Evolutionary conservation across 2,329 filamentous ascomycete species (phyloP), one percentile per base, ranked within the genome.

Genomic region (Exophiala calicioides): DNA sequence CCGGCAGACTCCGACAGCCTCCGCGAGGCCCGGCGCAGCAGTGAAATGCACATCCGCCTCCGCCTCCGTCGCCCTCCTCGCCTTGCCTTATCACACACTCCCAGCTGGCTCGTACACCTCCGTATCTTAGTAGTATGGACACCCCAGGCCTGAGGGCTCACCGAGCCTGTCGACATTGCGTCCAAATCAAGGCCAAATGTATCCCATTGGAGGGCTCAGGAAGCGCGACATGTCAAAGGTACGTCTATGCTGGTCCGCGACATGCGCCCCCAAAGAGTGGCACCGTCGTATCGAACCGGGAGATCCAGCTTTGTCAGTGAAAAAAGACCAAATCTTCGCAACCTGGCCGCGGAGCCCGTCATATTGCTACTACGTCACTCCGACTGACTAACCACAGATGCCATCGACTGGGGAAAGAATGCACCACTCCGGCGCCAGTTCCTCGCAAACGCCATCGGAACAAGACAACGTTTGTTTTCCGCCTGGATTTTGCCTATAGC

Each of bases 111-210:
- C n/a, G n/a, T n/a, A n/a, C n/a, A n/a, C n/a, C n/a, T n/a, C n/a
- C n/a, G n/a, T n/a, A n/a, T n/a, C n/a, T n/a, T n/a, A n/a, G n/a
- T n/a, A n/a, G n/a, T n/a, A n/a, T n/a, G n/a, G 50, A 53, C 21
- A 46, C 44, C n/a, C 47, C 40, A 3, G 51, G 51, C 8, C 34
- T 54, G 20, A 35, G 47, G 13, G 33, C 47, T 18, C 43, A 54
- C 15, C 43, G 47, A 20, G 51, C 51, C 1, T 54, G 51, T 26
- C 37, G 47, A 13, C 37, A 51, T 39, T 54, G 51, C 21, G 40
- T 51, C 12, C 47, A 51, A 23, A 51, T 54, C 34, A 51, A 54
- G 23, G 51, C 47, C 10, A 54, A 52, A 48, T 54, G 51, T 31
- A 29, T 54, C 15, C 47, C 51, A 16, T 12, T 44, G 8, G 33